Conservation (phyloP, 1,284 basidiomycete species). For the Rhodotorula glutinis region DNA sequence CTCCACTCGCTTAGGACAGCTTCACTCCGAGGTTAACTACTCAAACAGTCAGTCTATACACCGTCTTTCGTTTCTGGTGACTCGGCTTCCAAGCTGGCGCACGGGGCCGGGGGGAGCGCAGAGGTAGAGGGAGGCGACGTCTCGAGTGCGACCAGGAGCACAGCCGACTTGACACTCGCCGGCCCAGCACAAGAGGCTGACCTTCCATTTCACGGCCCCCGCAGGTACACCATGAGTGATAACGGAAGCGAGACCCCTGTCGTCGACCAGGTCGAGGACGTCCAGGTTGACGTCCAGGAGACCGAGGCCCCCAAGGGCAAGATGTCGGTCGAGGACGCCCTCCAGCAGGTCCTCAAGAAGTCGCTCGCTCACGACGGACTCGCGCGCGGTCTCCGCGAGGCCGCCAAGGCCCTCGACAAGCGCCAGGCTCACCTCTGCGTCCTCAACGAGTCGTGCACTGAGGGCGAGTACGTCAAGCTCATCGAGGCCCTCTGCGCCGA, state of each 20-base stretch:
- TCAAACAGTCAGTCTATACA: slow-evolving; percentile 2
- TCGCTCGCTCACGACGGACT: slow-evolving; percentile 97
- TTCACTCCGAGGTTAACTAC: slow-evolving; percentile 19
- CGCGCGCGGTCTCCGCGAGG: slow-evolving; percentile 95
- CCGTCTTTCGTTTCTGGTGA: not conserved
- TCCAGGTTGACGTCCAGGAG: slow-evolving; percentile 63
- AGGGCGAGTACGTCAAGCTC: slow-evolving; percentile 99
- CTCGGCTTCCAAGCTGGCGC: not conserved
- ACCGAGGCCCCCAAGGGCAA: slow-evolving; percentile 83
- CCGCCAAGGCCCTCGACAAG: slow-evolving; percentile 97
- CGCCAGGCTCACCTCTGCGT: slow-evolving; percentile 98
- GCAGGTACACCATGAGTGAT: slow-evolving; percentile 26
- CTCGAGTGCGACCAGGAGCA: not conserved
- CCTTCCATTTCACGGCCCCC: no score
- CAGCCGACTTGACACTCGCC: not conserved
- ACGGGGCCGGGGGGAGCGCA: no score
- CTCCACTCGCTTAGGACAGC: slow-evolving; percentile 36
- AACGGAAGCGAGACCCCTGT: slow-evolving; percentile 50
- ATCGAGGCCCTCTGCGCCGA: slow-evolving; percentile 98
- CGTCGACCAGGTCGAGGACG: slow-evolving; percentile 54
- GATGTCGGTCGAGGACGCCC: slow-evolving; percentile 72
- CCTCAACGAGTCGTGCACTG: slow-evolving; percentile 97
- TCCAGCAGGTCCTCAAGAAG: slow-evolving; percentile 87
- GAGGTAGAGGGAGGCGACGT: no score
- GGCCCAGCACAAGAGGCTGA: no score